Evolutionary conservation across 108 stramenopile genomes (phyloP), one percentile per base, ranked within the genome.

Genomic region (Cafeteria roenbergensis): DNA sequence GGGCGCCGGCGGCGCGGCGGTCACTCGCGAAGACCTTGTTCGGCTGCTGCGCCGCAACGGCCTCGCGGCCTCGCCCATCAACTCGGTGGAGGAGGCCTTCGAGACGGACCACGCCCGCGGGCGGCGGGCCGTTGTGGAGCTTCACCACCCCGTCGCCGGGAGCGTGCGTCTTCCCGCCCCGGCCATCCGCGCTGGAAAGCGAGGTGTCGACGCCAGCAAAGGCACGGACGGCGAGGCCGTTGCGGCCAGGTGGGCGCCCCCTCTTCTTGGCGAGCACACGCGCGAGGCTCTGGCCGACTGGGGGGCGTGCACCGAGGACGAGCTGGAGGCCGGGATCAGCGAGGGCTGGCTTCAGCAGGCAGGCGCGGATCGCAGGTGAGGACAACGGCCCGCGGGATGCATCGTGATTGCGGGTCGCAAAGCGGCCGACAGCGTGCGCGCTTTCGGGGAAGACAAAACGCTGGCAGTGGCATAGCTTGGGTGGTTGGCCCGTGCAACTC

Each of bases 251-350:
- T 20, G 51, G 20, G 52, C 64, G 31, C 64, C 64, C 1, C 64
- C 64, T 53, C 38, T 65, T 25, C 64, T 65, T 48, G 64, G 64
- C 20, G 37, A 65, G 38, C 51, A 65, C 55, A 65, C 64, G 24
- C 24, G 38, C 1, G 32, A 65, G 30, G 55, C 51, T 12, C 32
- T 65, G 32, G 37, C 24, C 24, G 28, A 20, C 30, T 54, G 28
- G 0, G 24, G 29, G 31, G 51, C 9, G 64, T 53, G 24, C 22
- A 34, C 50, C 24, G 32, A 25, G 0, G 64, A 53, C 0, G 64
- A 52, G 17, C 28, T 65, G n/a, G 55, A 56, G 12, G 55, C 6
- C 42, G 42, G 42, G 42, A 12, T 6, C 42, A 48, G 42, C 12
- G 42, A 48, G 31, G 31, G 57, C 9, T 31, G 29, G 31, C 31